These are phyloP conservation scores for Beauveria scarabaeidicola DNA, from an alignment of 2,329 filamentous ascomycete genomes.

Conservation along the genomic window DNA sequence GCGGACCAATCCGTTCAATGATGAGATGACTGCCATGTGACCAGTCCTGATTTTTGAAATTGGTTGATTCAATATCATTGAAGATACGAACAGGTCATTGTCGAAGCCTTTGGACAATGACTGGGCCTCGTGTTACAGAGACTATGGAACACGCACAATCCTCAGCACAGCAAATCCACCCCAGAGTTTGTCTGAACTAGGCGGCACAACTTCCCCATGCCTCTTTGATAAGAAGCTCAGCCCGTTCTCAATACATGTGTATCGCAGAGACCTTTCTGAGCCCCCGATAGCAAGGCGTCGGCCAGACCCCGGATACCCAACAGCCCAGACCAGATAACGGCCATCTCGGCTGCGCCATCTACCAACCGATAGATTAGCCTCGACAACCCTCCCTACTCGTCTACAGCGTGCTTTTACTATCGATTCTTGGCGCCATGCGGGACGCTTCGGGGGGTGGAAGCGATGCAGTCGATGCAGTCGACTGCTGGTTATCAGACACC, in stretches of 20 bases:
- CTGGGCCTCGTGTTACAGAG: too few species aligned
- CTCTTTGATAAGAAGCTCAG: not conserved
- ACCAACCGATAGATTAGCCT: slow-evolving; percentile 2
- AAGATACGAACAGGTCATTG: not conserved
- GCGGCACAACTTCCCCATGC: not conserved
- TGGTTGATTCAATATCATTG: not conserved
- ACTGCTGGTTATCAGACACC: not conserved
- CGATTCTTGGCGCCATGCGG: not conserved
- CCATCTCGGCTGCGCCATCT: not conserved
- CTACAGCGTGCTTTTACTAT: not conserved
- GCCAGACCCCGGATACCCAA: not conserved
- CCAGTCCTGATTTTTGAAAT: not conserved
- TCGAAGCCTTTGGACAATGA: too few species aligned
- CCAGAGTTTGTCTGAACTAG: not conserved
- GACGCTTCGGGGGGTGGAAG: not conserved
- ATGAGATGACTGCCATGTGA: not conserved
- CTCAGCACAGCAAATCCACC: not conserved
- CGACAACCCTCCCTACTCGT: not conserved
- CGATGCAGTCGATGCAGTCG: not conserved
- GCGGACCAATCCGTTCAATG: not conserved
- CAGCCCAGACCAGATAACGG: not conserved
- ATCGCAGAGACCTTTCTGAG: not conserved
- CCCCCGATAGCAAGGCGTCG: not conserved
- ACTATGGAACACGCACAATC: not conserved
- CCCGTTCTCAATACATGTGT: not conserved